phyloP scores from a whole-genome alignment of 73 alveolate species.

The Breviolum minutum region DNA sequence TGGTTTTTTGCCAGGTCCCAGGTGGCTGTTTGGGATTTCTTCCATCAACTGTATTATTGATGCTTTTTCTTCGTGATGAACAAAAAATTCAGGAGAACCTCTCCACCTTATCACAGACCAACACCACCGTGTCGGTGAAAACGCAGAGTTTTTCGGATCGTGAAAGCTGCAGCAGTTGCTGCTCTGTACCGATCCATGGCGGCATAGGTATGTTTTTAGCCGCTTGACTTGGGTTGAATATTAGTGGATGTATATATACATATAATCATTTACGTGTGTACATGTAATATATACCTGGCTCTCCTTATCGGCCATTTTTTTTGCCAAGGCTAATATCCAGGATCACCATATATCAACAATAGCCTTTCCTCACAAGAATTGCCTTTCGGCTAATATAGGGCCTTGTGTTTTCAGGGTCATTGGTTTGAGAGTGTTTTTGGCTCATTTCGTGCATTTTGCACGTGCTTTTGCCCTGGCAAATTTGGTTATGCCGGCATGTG shows the following conservation, averaged over 20 bases:
- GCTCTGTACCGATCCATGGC: not conserved
- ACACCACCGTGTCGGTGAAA: not conserved
- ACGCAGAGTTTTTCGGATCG: not conserved
- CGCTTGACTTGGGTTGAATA: no score
- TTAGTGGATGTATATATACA: no score
- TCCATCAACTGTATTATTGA: no score
- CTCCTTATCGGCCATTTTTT: not conserved
- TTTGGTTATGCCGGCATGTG: not conserved
- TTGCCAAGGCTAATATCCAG: not conserved
- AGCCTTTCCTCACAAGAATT: not conserved
- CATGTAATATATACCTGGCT: not conserved
- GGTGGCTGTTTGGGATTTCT: no score
- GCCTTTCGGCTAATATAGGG: not conserved
- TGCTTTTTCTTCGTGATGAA: no score
- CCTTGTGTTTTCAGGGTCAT: not conserved
- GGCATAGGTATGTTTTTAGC: not conserved
- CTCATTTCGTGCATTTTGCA: not conserved
- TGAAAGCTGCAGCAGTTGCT: constrained; percentile 28
- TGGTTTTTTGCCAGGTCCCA: no score
- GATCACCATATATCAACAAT: not conserved
- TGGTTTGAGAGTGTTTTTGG: no score
- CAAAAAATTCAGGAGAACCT: not conserved
- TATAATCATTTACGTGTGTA: no score
- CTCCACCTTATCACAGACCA: not conserved
- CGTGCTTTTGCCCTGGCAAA: not conserved